Evolutionary conservation across 192 early-diverging fungal species (phyloP).

Genomic region (Podila epigama): DNA sequence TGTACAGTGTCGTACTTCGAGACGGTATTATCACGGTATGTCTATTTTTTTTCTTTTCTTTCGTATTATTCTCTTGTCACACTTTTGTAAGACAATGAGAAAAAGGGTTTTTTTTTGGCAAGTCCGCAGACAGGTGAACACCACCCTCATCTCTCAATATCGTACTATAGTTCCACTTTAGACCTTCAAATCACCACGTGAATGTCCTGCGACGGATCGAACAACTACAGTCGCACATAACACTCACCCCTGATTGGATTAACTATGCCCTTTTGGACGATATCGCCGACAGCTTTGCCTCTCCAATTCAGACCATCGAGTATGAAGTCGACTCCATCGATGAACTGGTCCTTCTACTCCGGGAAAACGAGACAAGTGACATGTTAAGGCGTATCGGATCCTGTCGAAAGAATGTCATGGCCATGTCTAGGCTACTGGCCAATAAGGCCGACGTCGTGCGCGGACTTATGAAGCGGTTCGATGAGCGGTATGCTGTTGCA

Average conservation of each 20-base stretch:
- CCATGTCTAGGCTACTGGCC: slow-evolving; percentile 67
- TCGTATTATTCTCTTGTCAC: too few species aligned
- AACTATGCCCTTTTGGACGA: slow-evolving; percentile 95
- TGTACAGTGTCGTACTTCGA: slow-evolving; percentile 71
- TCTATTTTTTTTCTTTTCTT: too few species aligned
- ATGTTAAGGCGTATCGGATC: slow-evolving; percentile 78
- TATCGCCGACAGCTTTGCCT: slow-evolving; percentile 89
- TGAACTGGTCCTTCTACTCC: slow-evolving; percentile 89
- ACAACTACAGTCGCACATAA: slow-evolving; percentile 82
- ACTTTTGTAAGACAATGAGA: too few species aligned
- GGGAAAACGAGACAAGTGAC: slow-evolving; percentile 83
- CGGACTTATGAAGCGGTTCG: slow-evolving; percentile 71
- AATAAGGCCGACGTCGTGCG: slow-evolving; percentile 78
- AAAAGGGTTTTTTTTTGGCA: not conserved
- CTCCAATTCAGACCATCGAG: slow-evolving; percentile 84
- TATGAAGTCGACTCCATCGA: slow-evolving; percentile 94
- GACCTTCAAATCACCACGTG: slow-evolving; percentile 74
- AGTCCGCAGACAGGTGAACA: not conserved
- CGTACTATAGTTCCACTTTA: slow-evolving; percentile 76
- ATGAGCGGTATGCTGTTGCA: slow-evolving; percentile 41
- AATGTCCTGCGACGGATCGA: slow-evolving; percentile 87
- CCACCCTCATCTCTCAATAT: not conserved
- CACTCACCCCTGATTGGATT: slow-evolving; percentile 92
- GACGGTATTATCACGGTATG: slow-evolving; percentile 70
- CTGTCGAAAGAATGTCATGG: slow-evolving; percentile 73